Evolutionary conservation across 176 grass and related monocot genomes (phyloP).

Genomic region (Stipa capillata): DNA sequence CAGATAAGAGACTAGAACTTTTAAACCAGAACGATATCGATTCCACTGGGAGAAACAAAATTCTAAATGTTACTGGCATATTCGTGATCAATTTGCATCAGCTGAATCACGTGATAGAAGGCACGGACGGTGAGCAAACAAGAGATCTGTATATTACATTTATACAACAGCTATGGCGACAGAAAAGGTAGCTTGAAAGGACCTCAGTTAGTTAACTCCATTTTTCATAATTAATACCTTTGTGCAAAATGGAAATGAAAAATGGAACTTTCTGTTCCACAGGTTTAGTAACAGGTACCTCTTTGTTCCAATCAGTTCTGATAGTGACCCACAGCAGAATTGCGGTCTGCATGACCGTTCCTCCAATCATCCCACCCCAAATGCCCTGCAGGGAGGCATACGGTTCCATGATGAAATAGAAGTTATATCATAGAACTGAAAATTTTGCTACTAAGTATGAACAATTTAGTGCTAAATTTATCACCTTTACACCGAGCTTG

Average conservation of each 20-base stretch:
- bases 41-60: not conserved
- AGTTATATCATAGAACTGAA: not conserved
- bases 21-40: not conserved
- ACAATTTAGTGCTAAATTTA: not conserved
- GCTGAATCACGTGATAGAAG: not conserved
- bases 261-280: not conserved
- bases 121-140: not conserved
- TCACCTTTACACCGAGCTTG: slow-evolving; percentile 58
- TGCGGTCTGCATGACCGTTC: slow-evolving; percentile 56
- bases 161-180: not conserved
- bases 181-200: not conserved
- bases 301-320: slow-evolving; percentile 67
- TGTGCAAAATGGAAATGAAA: not conserved
- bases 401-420: not conserved
- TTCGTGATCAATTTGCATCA: not conserved
- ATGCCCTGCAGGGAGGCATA: slow-evolving; percentile 37
- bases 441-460: not conserved
- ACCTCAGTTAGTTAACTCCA: not conserved
- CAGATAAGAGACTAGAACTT: not conserved
- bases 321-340: slow-evolving; percentile 64
- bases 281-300: slow-evolving; percentile 15
- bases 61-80: not conserved
- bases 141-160: not conserved
- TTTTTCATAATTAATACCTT: not conserved
- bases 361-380: slow-evolving; percentile 82